Percentiles rank a stretch among this genome's conserved stretches.
phyloP scores from a whole-genome alignment of 2,329 filamentous ascomycete genomes.

The Beauveria varroae region DNA sequence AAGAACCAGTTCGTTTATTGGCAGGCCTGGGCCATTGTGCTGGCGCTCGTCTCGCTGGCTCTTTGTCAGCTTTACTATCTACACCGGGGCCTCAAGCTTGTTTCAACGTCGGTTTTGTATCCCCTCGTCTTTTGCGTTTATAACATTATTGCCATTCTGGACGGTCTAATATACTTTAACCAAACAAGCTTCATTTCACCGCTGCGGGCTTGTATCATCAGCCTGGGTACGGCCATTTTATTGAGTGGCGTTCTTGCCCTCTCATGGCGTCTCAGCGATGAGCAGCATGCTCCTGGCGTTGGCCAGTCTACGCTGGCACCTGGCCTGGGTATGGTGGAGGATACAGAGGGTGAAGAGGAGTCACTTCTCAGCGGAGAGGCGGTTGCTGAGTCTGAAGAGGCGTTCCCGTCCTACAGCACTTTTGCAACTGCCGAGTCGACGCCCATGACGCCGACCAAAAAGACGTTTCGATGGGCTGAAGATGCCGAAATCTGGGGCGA shows the following conservation, averaged over 20 bases:
- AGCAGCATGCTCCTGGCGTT: slow-evolving; percentile 53
- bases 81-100: slow-evolving; percentile 85
- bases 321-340: slow-evolving; percentile 73
- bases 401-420: slow-evolving; percentile 36
- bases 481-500: slow-evolving; percentile 82
- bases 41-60: slow-evolving; percentile 73
- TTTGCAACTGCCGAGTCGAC: slow-evolving; percentile 36
- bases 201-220: slow-evolving; percentile 71
- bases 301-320: slow-evolving; percentile 68
- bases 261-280: slow-evolving; percentile 86
- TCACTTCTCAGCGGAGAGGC: slow-evolving; percentile 43
- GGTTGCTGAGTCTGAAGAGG: slow-evolving; percentile 34
- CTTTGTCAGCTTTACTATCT: slow-evolving; percentile 92
- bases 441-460: slow-evolving; percentile 33
- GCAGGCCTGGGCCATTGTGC: slow-evolving; percentile 87
- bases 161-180: slow-evolving; percentile 93
- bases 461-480: slow-evolving; percentile 54
- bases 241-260: slow-evolving; percentile 82
- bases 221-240: slow-evolving; percentile 78
- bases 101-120: slow-evolving; percentile 92
- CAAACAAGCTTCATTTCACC: slow-evolving; percentile 74
- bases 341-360: slow-evolving; percentile 54
- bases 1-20: slow-evolving; percentile 92
- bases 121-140: slow-evolving; percentile 97
- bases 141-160: slow-evolving; percentile 96